Conservation (phyloP, 2,329 filamentous ascomycete genomes). For the Monosporascus sp. region DNA sequence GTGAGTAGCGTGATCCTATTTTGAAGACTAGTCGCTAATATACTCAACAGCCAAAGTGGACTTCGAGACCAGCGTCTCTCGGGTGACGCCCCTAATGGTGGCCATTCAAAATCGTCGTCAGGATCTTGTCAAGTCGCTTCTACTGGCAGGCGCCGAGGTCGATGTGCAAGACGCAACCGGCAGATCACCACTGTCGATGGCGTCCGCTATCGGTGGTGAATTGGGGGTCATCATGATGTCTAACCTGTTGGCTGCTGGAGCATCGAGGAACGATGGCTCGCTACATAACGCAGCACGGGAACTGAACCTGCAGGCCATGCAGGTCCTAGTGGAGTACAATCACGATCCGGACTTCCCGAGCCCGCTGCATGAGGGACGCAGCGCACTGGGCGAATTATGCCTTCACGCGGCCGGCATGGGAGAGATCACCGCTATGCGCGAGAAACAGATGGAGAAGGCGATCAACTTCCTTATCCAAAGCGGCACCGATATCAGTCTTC, state of each 20-base stretch:
- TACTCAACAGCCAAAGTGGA: constrained; percentile 48
- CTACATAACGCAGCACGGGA: constrained; percentile 60
- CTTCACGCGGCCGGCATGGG: constrained; percentile 46
- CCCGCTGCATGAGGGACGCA: constrained; percentile 56
- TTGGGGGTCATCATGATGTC: constrained; percentile 50
- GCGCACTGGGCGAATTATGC: constrained; percentile 60
- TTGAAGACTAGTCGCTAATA: constrained; percentile 1
- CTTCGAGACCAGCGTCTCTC: constrained; percentile 46
- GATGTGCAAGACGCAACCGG: constrained; percentile 53
- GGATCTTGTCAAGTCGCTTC: constrained; percentile 53
- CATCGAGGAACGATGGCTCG: constrained; percentile 59
- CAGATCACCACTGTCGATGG: constrained; percentile 57
- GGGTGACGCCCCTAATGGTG: constrained; percentile 54
- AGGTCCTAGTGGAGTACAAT: constrained; percentile 51
- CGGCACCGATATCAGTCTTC: constrained; percentile 52
- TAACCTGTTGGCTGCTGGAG: constrained; percentile 50
- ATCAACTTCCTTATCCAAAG: constrained; percentile 52
- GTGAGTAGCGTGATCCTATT: constrained; percentile 15
- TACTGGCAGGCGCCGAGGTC: constrained; percentile 55
- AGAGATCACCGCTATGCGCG: constrained; percentile 39
- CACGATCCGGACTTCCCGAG: constrained; percentile 64
- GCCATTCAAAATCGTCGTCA: constrained; percentile 51
- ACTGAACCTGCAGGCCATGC: constrained; percentile 52
- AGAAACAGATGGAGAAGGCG: constrained; percentile 52
- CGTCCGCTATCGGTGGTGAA: constrained; percentile 50